Evolutionary conservation across 148 eudicot genomes (phyloP).

Genomic region (Diospyros kaki): DNA sequence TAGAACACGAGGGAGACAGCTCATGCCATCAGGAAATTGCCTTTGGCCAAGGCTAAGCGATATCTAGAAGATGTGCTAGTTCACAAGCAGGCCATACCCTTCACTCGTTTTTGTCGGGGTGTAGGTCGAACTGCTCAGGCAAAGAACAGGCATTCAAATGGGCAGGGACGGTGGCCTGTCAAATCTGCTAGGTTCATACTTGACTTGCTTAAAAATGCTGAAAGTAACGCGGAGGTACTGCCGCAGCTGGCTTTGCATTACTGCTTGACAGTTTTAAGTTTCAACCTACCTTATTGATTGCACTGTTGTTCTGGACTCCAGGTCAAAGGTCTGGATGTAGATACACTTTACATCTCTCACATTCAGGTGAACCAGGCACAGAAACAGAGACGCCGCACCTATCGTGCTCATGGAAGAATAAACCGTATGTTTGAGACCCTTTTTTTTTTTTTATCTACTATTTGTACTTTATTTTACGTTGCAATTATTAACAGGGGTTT

Average conservation of each 20-base stretch:
- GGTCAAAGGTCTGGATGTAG: constrained; percentile 61
- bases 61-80: constrained; percentile 55
- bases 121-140: constrained; percentile 65
- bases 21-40: constrained; percentile 45
- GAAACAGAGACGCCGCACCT: constrained; percentile 67
- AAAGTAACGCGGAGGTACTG: constrained; percentile 54
- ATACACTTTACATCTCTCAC: constrained; percentile 54
- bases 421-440: constrained; percentile 36
- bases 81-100: constrained; percentile 68
- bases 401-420: constrained; percentile 71
- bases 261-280: neutral
- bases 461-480: neutral
- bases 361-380: constrained; percentile 67
- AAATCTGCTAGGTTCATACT: constrained; percentile 51
- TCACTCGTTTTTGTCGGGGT: constrained; percentile 69
- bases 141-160: constrained; percentile 44
- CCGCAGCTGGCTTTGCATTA: neutral
- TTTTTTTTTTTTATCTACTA: neutral
- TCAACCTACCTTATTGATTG: neutral
- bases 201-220: constrained; percentile 56
- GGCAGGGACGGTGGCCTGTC: constrained; percentile 57
- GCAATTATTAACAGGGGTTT: too few species aligned
- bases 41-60: constrained; percentile 45
- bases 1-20: constrained; percentile 70
- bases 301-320: neutral